Evolutionary conservation across 306 rosid genomes (phyloP), one percentile per base, ranked within the genome.

Genomic region (Prunus fruticosa): DNA sequence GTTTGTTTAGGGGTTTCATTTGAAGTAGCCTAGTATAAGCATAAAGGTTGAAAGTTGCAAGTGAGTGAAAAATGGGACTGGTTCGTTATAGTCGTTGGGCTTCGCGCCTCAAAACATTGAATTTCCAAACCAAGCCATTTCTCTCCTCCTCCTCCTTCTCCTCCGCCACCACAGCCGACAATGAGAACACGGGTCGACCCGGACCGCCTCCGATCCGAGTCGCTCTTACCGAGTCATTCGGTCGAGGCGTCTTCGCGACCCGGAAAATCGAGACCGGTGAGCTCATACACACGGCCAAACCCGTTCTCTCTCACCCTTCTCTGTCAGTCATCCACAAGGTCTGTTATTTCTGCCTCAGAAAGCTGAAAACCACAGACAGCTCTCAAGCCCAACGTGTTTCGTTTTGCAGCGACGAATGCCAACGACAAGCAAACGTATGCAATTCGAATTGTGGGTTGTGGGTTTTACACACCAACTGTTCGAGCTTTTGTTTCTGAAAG

Each of bases 241-340:
- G 98, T 32, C 91, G 98, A 14, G 97, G 93, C 12, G 92, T 91
- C 28, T 91, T 94, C 77, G 91, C 96, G 46, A 89, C 91, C 19
- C 91, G 95, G 76, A 78, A 78, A 67, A 94, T 94, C 78, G 85
- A 72, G 32, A 62, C 89, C 49, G 97, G 95, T 19, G 93, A 90
- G 70, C 91, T 89, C 75, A 74, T 94, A 52, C 98, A 94, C 84
- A 87, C 94, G 2, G 95, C 96, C 47, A 81, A 85, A 38, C 96
- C 97, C 81, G 64, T 90, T 60, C 63, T 91, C 4, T 83, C 85
- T 76, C 89, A 91, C 76, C 96, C 97, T 78, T 86, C 90, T 41
- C 85, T 76, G 51, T 80, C 90, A 66, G 27, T 79, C 23, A 20
- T 72, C 68, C 79, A 80, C 72, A 13, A 71, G 3, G 89, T 84